Conservation (phyloP, 176 grass and related monocot genomes). For the Themeda triandra region DNA sequence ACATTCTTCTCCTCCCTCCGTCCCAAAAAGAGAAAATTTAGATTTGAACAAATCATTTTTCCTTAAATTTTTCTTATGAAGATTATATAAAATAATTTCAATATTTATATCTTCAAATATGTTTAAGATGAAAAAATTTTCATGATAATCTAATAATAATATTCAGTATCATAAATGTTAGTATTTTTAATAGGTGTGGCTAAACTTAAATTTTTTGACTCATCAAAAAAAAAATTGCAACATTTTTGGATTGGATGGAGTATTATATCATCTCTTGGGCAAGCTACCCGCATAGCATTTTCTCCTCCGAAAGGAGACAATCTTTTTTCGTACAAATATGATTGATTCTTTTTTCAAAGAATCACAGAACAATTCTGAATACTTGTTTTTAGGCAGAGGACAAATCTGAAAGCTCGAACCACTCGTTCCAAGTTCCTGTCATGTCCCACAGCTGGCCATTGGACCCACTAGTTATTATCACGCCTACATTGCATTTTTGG, state of each 20-base stretch:
- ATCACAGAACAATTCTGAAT: conserved; percentile 3
- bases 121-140: not conserved
- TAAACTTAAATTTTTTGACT: not conserved
- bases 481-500: conserved; percentile 2
- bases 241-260: not conserved
- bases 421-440: conserved; percentile 27
- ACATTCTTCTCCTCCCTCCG: not conserved
- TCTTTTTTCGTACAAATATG: not conserved
- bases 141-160: not conserved
- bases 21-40: not conserved
- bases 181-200: not conserved
- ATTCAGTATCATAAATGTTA: not conserved
- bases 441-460: conserved; percentile 2
- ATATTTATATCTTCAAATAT: not conserved
- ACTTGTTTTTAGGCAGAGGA: conserved; percentile 16
- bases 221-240: not conserved
- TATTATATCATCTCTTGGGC: not conserved
- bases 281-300: not conserved
- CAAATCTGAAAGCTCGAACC: conserved; percentile 18
- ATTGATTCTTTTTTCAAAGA: conserved; percentile 11
- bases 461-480: conserved; percentile 15
- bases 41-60: not conserved
- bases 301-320: not conserved
- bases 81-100: not conserved
- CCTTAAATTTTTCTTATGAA: not conserved